A percentile compares a stretch with the other conserved stretches of the same genome.
Evolutionary conservation across 1,139 yeast species (phyloP).

Genomic region (Yamadazyma friedrichii): DNA sequence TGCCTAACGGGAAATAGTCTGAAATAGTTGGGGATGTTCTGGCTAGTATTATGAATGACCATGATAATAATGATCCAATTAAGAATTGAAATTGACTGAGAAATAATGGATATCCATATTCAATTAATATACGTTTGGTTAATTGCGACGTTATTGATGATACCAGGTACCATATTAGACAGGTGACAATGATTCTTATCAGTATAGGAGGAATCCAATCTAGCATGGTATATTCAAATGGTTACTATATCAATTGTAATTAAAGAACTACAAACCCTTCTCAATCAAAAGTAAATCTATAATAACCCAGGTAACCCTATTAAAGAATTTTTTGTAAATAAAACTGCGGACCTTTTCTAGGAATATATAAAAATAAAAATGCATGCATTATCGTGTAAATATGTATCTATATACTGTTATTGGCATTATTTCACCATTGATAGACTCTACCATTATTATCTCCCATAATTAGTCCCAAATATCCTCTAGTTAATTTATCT

Average conservation of each 20-base stretch:
- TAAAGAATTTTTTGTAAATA: not conserved
- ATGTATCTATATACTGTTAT: not conserved
- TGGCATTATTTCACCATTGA: constrained; percentile 10
- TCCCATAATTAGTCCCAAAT: constrained; percentile 32
- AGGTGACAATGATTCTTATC: constrained; percentile 28
- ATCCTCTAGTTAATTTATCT: constrained; percentile 36
- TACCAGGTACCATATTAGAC: constrained; percentile 45
- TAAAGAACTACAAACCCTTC: no score
- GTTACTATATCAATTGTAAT: no score
- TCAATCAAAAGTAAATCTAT: no score
- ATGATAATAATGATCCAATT: constrained; percentile 35
- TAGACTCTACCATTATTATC: constrained; percentile 42
- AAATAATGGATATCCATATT: constrained; percentile 48
- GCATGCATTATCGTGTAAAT: not conserved
- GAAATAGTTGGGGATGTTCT: constrained; percentile 21
- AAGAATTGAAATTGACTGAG: constrained; percentile 50
- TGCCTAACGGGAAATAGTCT: constrained; percentile 29
- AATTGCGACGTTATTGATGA: constrained; percentile 50
- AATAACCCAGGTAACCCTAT: no score
- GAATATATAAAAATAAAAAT: not conserved
- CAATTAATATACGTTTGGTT: constrained; percentile 41
- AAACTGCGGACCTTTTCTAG: not conserved
- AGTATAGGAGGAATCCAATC: constrained; percentile 29
- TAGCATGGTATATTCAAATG: not conserved
- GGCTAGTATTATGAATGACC: constrained; percentile 21